These are phyloP conservation scores for Teunomyces barrocoloradensis DNA, from an alignment of 805 yeast genomes.

Conservation along the genomic window DNA sequence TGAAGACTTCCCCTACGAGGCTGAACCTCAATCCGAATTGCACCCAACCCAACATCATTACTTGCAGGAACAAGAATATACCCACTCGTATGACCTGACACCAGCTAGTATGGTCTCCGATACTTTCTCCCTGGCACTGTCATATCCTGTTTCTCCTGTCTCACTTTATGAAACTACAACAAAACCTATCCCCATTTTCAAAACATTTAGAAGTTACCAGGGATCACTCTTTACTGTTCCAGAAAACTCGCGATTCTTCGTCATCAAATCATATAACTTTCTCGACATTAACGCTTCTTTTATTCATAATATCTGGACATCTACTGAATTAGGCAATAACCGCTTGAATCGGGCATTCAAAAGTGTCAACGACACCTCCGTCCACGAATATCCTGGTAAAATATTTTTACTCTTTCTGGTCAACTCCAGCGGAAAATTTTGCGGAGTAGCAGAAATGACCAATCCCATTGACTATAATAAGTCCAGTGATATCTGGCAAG, in stretches of 20 bases:
- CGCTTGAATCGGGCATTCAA: conserved; percentile 46
- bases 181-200: not conserved
- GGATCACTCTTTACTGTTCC: conserved; percentile 18
- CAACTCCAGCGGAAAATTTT: conserved; percentile 54
- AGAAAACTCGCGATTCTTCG: conserved; percentile 36
- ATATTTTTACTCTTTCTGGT: conserved; percentile 56
- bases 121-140: not conserved
- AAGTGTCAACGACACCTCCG: conserved; percentile 15
- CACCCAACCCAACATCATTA: not conserved
- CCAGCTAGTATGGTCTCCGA: not conserved
- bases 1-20: not conserved
- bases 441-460: conserved; percentile 58
- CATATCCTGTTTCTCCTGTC: not conserved
- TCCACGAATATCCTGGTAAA: conserved; percentile 19
- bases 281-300: conserved; percentile 51
- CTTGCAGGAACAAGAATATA: not conserved
- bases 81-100: not conserved
- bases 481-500: conserved; percentile 46
- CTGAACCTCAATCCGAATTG: not conserved
- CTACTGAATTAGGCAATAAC: conserved; percentile 56
- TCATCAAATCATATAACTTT: conserved; percentile 53
- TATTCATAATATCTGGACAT: conserved; percentile 53
- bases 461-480: conserved; percentile 32
- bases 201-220: conserved; percentile 12
- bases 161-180: not conserved